Base-by-base conservation (phyloP, 2,329 filamentous ascomycete species). In the Xylariaceae sp. region DNA sequence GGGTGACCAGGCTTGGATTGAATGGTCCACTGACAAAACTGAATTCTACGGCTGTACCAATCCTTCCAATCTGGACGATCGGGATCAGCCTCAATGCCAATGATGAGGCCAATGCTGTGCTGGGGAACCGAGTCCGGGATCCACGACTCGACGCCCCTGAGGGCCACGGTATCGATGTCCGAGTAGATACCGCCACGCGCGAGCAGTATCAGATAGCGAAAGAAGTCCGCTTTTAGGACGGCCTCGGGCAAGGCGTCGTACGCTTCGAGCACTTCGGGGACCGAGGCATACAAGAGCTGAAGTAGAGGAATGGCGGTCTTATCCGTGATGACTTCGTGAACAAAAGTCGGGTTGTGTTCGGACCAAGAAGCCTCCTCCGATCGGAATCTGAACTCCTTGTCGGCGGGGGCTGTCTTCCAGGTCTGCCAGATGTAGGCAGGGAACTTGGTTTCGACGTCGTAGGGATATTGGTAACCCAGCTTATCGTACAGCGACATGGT, bases 11-110 rank as follows among this genome's bases (percentile, higher is more conserved):
- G 87, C 70, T 99, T 99, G 49, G 88, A 76, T 70, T 97, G 92
- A 55, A 99, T 96, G 1, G 94, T 99, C 94, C 94, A 99, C 69
- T 99, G 94, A 72, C 94, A 99, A 71, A 99, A 97, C 67, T 97
- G 94, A 53, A 99, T 91, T 56, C 92, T 83, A 52, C 94, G 87
- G 56, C 90, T 94, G 75, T 97, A 99, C 94, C 92, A 97, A 1
- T 96, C 76, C 33, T 83, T 80, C 94, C 94, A 99, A 68, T 99
- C 94, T 3, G 82, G 81, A 42, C 94, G 83, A 68, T 97, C 90
- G 0, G 94, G 90, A 65, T 99, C 94, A 5, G 94, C 94, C 73
- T 99, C 94, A 58, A 99, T 96, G 51, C 94, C 94, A 62, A 97
- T 79, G 36, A 99, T 85, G 55, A 99, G 77, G 10, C 94, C 94